Evolutionary conservation across 2,329 filamentous ascomycete genomes (phyloP).

Genomic region (Botrytis cinerea): DNA sequence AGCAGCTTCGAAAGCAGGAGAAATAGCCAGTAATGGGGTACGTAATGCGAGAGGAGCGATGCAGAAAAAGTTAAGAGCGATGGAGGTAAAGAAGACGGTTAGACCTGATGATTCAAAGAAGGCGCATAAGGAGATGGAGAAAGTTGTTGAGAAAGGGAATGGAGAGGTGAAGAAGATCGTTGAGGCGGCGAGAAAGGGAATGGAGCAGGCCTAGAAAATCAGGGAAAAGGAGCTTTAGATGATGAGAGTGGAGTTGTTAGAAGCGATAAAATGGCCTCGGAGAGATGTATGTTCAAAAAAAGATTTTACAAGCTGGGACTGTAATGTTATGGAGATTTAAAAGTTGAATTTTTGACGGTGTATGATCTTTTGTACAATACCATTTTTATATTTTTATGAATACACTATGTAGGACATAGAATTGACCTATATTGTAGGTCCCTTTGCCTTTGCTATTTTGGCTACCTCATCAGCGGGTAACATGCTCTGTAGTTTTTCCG

Average conservation of each 20-base stretch:
- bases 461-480: constrained; percentile 29
- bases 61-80: constrained; percentile 43
- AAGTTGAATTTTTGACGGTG: constrained; percentile 6
- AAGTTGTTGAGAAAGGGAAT: constrained; percentile 42
- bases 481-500: constrained; percentile 37
- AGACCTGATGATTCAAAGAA: constrained; percentile 45
- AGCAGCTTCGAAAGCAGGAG: constrained; percentile 40
- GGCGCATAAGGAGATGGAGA: constrained; percentile 45
- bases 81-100: constrained; percentile 42
- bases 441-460: constrained; percentile 7
- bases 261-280: neutral
- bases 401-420: constrained; percentile 25
- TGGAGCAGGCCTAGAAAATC: constrained; percentile 37
- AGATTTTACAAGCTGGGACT: neutral
- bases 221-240: neutral
- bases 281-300: neutral
- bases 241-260: neutral
- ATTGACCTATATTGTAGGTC: constrained; percentile 12
- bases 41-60: constrained; percentile 41
- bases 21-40: constrained; percentile 38
- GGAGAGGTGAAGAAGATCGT: constrained; percentile 43
- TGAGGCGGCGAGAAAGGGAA: constrained; percentile 43
- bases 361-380: constrained; percentile 31
- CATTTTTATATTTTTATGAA: constrained; percentile 18
- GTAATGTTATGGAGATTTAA: neutral